phyloP scores from a whole-genome alignment of 2,329 filamentous ascomycete species.

The Bipolaris bicolor region DNA sequence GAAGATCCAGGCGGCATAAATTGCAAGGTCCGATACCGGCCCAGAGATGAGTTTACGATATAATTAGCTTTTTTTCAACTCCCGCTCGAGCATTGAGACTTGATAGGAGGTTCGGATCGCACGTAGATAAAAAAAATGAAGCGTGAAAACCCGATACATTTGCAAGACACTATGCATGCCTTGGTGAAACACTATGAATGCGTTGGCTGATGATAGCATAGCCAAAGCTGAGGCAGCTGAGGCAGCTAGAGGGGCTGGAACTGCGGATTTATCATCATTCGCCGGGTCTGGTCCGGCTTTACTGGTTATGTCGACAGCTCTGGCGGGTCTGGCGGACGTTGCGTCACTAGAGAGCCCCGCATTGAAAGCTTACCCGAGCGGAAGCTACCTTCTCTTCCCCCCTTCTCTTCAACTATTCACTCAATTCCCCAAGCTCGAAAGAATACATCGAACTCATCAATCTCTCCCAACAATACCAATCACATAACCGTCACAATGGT shows the following conservation, averaged over 20 bases:
- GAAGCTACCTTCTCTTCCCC: conserved; percentile 6
- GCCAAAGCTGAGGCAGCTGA: background rate
- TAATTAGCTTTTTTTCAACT: conserved; percentile 18
- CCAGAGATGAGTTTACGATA: conserved; percentile 31
- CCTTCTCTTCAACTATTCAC: conserved; percentile 14
- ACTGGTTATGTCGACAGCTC: conserved; percentile 17
- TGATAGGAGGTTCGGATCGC: conserved; percentile 6
- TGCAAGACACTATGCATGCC: background rate
- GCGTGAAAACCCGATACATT: conserved; percentile 26
- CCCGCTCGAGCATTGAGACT: conserved; percentile 10
- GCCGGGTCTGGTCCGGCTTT: conserved; percentile 30
- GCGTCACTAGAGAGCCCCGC: conserved; percentile 46
- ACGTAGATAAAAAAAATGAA: conserved; percentile 29
- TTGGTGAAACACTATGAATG: conserved; percentile 9
- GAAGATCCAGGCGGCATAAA: conserved; percentile 68
- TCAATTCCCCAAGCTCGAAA: conserved; percentile 10
- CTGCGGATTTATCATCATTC: conserved; percentile 41
- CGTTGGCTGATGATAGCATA: background rate
- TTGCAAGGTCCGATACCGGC: conserved; percentile 33
- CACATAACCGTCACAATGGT: conserved; percentile 81
- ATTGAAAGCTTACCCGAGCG: conserved; percentile 31
- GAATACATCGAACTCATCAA: conserved; percentile 12
- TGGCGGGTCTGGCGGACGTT: conserved; percentile 28
- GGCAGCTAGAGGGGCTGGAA: conserved; percentile 16
- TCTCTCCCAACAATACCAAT: conserved; percentile 19